Base-by-base conservation (phyloP, 164 flowering plant genomes). In the Sedum album region DNA sequence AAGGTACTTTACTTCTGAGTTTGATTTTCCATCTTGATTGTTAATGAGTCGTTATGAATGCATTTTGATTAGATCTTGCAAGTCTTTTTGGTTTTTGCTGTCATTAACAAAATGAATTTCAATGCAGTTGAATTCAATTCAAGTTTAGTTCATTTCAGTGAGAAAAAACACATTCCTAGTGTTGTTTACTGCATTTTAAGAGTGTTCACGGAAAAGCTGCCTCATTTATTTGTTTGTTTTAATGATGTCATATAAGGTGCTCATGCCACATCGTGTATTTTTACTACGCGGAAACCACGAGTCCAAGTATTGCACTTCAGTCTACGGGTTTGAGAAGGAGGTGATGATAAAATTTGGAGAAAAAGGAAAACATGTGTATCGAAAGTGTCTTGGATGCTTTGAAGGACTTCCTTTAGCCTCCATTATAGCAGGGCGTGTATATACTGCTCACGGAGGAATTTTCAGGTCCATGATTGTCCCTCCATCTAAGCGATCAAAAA, bases 211-310 rank as follows among this genome's bases (percentile, higher is more conserved):
- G n/a, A n/a, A 15, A 44, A 17, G 15, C 4, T 44, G 31, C 62
- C 62, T 57, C 14, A 39, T 41, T 13, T 18, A 44, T 44, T 44
- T 35, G 0, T 18, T 15, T 33, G 11, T 18, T 26, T 20, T 5
- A 18, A 0, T 57, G 62, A 26, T 28, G 33, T 23, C 6, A 23
- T 51, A 15, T 57, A 21, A 95, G 97, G 84, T 92, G 20, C 75
- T 85, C 57, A 67, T 95, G 85, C 97, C 99, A 21, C 78, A 88
- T 57, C 83, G 89, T 74, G 91, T 92, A 2, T 88, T 67, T 73
- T 84, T 95, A 23, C 96, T 95, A 25, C 96, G 99, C 6, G 99
- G 99, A 42, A 94, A 95, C 75, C 99, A 95, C 75, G 97, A 95
- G 73, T 91, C 97, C 18, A 92, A 90, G 70, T 95, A 91, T 70